Evolutionary conservation across 2,329 filamentous ascomycete species (phyloP).

Genomic region (Cytospora chrysosperma): DNA sequence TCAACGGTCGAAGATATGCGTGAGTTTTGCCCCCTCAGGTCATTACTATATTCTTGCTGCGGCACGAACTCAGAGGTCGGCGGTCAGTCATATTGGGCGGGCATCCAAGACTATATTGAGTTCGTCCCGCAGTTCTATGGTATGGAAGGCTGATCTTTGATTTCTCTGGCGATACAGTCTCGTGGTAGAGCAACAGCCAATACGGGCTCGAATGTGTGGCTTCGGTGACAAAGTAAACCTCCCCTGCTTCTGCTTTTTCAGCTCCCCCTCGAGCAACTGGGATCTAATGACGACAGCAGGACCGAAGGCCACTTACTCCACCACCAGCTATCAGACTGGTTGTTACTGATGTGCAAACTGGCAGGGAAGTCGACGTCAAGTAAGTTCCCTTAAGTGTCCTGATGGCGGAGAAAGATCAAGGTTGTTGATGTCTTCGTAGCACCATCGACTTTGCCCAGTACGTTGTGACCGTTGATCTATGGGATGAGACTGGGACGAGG

Average conservation of each 20-base stretch:
- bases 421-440: slow-evolving; percentile 12
- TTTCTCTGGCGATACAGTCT: slow-evolving; percentile 48
- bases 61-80: not conserved
- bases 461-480: slow-evolving; percentile 66
- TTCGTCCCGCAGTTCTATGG: not conserved
- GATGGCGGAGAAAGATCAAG: slow-evolving; percentile 18
- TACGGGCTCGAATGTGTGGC: slow-evolving; percentile 94
- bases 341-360: slow-evolving; percentile 70
- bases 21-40: not conserved
- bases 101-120: not conserved
- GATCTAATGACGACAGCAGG: slow-evolving; percentile 49
- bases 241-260: slow-evolving; percentile 8
- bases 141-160: slow-evolving; percentile 6
- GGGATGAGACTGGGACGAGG: slow-evolving; percentile 62
- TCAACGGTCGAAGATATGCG: slow-evolving; percentile 21
- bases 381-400: slow-evolving; percentile 43
- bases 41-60: not conserved
- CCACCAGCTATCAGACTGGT: slow-evolving; percentile 87
- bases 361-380: slow-evolving; percentile 82
- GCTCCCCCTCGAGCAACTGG: not conserved
- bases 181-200: slow-evolving; percentile 83
- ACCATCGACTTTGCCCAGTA: slow-evolving; percentile 31
- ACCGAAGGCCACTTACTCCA: slow-evolving; percentile 92
- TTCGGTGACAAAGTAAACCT: slow-evolving; percentile 88
- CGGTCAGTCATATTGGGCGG: not conserved